Evolutionary conservation across 257 asterid species (phyloP).

Genomic region (Plantago elongata): DNA sequence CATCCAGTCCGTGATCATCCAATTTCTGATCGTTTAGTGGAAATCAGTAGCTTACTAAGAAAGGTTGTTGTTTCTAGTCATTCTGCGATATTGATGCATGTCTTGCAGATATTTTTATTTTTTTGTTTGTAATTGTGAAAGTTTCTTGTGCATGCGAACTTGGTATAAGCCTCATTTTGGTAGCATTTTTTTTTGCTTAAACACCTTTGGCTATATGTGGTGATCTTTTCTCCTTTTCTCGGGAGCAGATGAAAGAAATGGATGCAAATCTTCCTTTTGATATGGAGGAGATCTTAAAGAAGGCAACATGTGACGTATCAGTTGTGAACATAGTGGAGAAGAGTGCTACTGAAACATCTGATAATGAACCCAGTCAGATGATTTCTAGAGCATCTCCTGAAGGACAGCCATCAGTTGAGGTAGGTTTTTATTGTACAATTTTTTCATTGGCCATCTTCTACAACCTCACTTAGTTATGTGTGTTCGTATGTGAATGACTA

Average conservation of each 20-base stretch:
- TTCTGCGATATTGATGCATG: conserved; percentile 11
- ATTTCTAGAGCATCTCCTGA: conserved; percentile 30
- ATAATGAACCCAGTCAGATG: conserved; percentile 26
- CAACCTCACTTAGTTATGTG: neutral
- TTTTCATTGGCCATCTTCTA: neutral
- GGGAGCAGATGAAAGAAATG: conserved; percentile 64
- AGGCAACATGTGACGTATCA: conserved; percentile 26
- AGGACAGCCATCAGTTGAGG: conserved; percentile 37
- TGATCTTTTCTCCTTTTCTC: conserved; percentile 13
- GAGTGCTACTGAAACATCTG: conserved; percentile 30
- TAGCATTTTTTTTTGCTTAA: neutral
- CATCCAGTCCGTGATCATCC: conserved; percentile 93
- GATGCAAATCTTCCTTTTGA: conserved; percentile 62
- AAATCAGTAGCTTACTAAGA: conserved; percentile 75
- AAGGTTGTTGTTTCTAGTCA: conserved; percentile 50
- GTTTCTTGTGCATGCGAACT: too few relatives aligned
- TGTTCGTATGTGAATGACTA: neutral
- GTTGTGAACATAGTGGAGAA: conserved; percentile 31
- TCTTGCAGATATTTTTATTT: neutral
- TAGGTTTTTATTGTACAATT: conserved; percentile 20
- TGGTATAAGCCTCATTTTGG: too few relatives aligned
- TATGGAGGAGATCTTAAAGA: conserved; percentile 45
- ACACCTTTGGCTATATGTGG: conserved; percentile 1
- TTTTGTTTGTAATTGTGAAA: too few relatives aligned
- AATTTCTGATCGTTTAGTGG: conserved; percentile 78